These are phyloP conservation scores for Streptanthus diversifolius DNA, from an alignment of 345 rosid genomes.

Conservation along the genomic window DNA sequence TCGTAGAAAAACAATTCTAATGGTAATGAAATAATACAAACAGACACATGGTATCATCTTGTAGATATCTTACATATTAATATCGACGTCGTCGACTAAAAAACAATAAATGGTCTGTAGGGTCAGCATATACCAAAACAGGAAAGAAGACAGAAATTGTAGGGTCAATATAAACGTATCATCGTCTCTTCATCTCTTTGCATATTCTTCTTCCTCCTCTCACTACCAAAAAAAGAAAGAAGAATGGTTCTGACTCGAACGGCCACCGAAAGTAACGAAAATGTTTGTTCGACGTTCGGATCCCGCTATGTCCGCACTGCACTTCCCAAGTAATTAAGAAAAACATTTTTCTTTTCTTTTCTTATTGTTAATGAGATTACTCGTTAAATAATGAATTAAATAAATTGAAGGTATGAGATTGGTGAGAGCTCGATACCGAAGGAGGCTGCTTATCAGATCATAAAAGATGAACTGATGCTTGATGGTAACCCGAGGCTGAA, in stretches of 20 bases:
- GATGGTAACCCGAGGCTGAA: conserved; percentile 92
- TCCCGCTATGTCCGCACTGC: conserved; percentile 67
- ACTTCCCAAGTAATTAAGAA: conserved; percentile 51
- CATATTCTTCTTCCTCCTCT: conserved; percentile 9
- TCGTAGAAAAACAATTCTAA: background rate
- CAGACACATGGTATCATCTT: background rate
- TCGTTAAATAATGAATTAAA: background rate
- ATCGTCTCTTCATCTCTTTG: conserved; percentile 2
- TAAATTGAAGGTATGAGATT: conserved; percentile 55
- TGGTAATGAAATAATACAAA: background rate
- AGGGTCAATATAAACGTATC: conserved; percentile 29
- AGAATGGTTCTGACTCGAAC: conserved; percentile 46
- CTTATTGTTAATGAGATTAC: background rate
- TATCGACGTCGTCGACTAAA: background rate
- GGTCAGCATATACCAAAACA: no score
- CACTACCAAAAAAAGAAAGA: background rate
- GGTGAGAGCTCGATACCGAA: conserved; percentile 86
- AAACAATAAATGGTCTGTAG: no score
- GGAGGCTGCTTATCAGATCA: conserved; percentile 93
- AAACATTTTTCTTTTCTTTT: background rate
- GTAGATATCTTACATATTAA: background rate
- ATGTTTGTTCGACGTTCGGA: conserved; percentile 58
- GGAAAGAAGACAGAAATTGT: conserved; percentile 5
- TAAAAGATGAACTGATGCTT: conserved; percentile 77
- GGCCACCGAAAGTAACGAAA: conserved; percentile 24